Conservation (phyloP, 78 protist genomes). For the Polysphondylium violaceum region DNA sequence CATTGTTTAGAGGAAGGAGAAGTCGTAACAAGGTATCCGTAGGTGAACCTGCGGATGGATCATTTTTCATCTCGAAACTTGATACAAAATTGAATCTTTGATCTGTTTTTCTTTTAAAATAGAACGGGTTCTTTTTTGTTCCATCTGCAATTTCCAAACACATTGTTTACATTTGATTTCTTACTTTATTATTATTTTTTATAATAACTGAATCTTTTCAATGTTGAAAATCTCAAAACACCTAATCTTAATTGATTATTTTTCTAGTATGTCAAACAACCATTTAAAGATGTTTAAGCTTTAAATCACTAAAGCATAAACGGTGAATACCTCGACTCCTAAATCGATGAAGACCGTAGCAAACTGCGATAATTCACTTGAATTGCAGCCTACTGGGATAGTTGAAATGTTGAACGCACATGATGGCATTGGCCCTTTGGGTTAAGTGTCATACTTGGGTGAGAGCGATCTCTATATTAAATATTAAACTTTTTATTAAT, state of each 20-base stretch:
- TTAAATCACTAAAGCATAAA: slow-evolving; percentile 42
- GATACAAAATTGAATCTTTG: not conserved
- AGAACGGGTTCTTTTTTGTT: too few relatives aligned
- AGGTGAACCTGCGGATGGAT: slow-evolving; percentile 84
- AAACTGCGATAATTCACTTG: slow-evolving; percentile 91
- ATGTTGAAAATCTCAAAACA: slow-evolving; percentile 42
- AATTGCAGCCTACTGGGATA: slow-evolving; percentile 91
- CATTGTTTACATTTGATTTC: too few relatives aligned
- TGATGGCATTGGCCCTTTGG: slow-evolving; percentile 72
- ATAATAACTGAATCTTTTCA: too few relatives aligned
- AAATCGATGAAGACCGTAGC: slow-evolving; percentile 94
- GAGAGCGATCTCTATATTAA: not conserved
- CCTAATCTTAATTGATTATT: too few relatives aligned
- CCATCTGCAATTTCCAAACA: too few relatives aligned
- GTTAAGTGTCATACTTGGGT: slow-evolving; percentile 20
- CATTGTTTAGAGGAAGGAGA: slow-evolving; percentile 90
- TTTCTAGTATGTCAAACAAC: too few relatives aligned
- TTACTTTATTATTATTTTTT: too few relatives aligned
- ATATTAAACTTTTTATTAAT: slow-evolving; percentile 1
- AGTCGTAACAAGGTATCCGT: slow-evolving; percentile 85
- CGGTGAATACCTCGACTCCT: slow-evolving; percentile 92
- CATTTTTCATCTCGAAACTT: slow-evolving; percentile 32
- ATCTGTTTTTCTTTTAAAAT: too few relatives aligned
- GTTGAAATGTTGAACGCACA: slow-evolving; percentile 92
- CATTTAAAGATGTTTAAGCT: not conserved